Base-by-base conservation (phyloP, 352 stramenopile species). In the Phytophthora europaea region DNA sequence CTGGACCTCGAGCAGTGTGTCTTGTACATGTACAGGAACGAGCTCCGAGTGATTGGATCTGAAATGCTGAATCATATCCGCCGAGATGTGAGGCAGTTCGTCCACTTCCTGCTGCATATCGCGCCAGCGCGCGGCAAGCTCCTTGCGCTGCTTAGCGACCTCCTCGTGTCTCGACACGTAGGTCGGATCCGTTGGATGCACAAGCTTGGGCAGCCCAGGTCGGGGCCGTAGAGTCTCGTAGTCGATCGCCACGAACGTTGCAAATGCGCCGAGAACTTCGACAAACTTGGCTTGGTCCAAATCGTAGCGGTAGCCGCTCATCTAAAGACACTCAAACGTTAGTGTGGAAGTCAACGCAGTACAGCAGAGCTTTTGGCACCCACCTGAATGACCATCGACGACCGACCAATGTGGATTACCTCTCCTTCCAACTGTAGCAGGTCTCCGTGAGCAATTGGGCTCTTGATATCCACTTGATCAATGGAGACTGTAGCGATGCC, bases 381-480 rank as follows among this genome's bases (percentile, higher is more conserved):
- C 47, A 76, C 69, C 69, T 76, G 82, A 18, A 88, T 77, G 18
- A 84, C 75, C 28, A 88, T 47, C 23, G 82, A 90, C 31, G 81
- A 85, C 16, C 78, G 76, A 20, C 84, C 82, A 3, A 79, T 82
- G 74, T 76, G 75, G 54, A 90, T 79, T 58, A 87, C 77, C 61
- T 92, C 79, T 28, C 82, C 84, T 70, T 92, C 83, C 6, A 92
- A 66, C 7, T 81, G 84, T 22, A 92, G 65, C 56, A 92, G 75
- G 56, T 92, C 84, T 28, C 84, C 82, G 23, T 92, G 82, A 4
- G 80, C 82, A 51, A 92, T 85, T 51, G 83, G 84, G 56, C 80
- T 86, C 33, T 78, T 82, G 62, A 90, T 87, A 52, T 89, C 82
- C 6, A 92, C 81, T 36, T 82, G 84, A 38, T 92, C 84, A n/a